phyloP scores from a whole-genome alignment of 441 rosid genomes.

The Sinapis alba region DNA sequence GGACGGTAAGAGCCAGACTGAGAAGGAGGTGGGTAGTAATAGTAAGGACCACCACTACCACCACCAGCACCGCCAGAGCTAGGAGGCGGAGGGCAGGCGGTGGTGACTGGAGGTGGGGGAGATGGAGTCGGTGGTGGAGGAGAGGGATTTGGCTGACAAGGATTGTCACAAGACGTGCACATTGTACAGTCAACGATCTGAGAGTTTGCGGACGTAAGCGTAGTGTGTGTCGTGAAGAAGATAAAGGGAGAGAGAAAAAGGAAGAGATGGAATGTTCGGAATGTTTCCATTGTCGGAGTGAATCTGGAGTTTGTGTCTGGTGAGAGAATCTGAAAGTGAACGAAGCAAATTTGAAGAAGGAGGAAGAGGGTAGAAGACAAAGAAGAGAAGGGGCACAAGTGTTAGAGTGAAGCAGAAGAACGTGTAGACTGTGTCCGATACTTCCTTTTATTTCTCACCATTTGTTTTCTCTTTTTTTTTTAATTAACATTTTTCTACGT shows the following conservation, averaged over 20 bases:
- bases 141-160: conserved; percentile 59
- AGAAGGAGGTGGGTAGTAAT: conserved; percentile 69
- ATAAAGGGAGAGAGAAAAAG: conserved; percentile 1
- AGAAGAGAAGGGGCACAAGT: conserved; percentile 21
- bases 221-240: conserved; percentile 1
- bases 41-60: conserved; percentile 44
- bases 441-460: conserved; percentile 11
- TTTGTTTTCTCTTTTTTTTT: not conserved
- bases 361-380: not conserved
- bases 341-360: conserved; percentile 13
- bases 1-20: conserved; percentile 58
- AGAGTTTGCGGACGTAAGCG: conserved; percentile 44
- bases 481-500: not conserved
- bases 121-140: conserved; percentile 58
- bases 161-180: conserved; percentile 84
- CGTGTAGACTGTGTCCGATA: conserved; percentile 1
- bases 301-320: conserved; percentile 31
- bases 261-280: conserved; percentile 9
- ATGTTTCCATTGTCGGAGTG: conserved; percentile 31
- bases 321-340: conserved; percentile 27
- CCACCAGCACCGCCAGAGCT: conserved; percentile 39
- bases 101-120: conserved; percentile 35
- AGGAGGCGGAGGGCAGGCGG: conserved; percentile 72
- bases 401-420: conserved; percentile 25
- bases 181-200: conserved; percentile 76